phyloP scores from a whole-genome alignment of 2,329 filamentous ascomycete genomes.

The Aureobasidium sp. region DNA sequence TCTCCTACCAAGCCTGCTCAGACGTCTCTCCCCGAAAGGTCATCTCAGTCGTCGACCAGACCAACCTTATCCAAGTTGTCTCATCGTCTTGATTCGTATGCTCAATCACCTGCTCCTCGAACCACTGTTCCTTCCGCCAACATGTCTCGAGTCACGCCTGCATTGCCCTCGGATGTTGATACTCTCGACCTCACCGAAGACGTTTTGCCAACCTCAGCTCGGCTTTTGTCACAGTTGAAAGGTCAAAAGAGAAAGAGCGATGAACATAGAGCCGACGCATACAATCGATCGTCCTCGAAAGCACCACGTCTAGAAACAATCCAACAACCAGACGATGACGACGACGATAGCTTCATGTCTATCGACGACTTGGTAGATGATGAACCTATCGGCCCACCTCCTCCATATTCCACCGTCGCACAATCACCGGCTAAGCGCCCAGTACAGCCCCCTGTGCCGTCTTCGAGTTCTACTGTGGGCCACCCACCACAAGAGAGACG shows the following conservation, averaged over 20 bases:
- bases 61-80: background rate
- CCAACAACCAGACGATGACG: background rate
- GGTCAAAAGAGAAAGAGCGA: constrained; percentile 42
- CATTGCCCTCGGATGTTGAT: constrained; percentile 23
- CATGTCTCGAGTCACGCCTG: background rate
- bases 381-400: constrained; percentile 27
- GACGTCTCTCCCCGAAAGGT: background rate
- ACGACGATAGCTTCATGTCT: constrained; percentile 28
- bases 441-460: background rate
- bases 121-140: background rate
- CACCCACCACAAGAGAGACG: background rate
- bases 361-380: constrained; percentile 33
- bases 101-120: constrained; percentile 1
- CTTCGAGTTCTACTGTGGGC: constrained; percentile 14
- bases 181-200: constrained; percentile 31
- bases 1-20: constrained; percentile 2
- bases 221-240: constrained; percentile 3
- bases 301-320: constrained; percentile 4
- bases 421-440: constrained; percentile 1
- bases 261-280: constrained; percentile 28
- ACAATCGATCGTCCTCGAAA: background rate
- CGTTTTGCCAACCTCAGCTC: constrained; percentile 19
- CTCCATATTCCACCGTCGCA: constrained; percentile 41
- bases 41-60: background rate
- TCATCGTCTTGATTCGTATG: background rate